Percentiles rank a stretch among this genome's conserved stretches.
phyloP scores from a whole-genome alignment of 2,329 filamentous ascomycete species.

The Cladosporium cucumerinum region DNA sequence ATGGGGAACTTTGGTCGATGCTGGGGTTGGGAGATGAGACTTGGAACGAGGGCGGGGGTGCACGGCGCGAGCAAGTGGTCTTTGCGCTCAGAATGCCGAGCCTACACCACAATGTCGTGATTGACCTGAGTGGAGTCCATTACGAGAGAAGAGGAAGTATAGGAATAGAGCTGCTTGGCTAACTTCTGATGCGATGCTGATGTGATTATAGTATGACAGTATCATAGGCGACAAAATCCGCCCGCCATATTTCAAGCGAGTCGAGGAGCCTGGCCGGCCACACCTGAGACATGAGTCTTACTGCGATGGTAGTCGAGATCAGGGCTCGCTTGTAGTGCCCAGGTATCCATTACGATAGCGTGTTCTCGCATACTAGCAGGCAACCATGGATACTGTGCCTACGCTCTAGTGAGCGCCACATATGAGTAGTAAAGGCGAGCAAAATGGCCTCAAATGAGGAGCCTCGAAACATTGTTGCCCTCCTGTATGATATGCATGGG shows the following conservation, averaged over 20 bases:
- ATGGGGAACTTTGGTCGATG: not conserved
- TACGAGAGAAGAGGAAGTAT: not conserved
- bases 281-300: not conserved
- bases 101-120: not conserved
- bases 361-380: not conserved
- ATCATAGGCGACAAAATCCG: not conserved
- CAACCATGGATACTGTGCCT: not conserved
- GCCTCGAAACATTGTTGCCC: not conserved
- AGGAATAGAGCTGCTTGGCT: not conserved
- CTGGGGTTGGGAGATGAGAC: constrained; percentile 5
- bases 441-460: not conserved
- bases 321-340: not conserved
- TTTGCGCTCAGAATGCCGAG: not conserved
- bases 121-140: not conserved
- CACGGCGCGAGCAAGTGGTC: constrained; percentile 1
- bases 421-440: not conserved
- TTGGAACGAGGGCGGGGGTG: not conserved
- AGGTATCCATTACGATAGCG: not conserved
- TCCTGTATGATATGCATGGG: not conserved
- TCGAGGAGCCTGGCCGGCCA: not conserved
- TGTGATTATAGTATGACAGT: not conserved
- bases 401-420: not conserved
- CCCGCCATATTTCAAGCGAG: not conserved
- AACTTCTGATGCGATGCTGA: not conserved
- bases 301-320: not conserved